Evolutionary conservation across 192 early-diverging fungal genomes (phyloP), one percentile per base, ranked within the genome.

Genomic region (Chytriomyces hyalinus): DNA sequence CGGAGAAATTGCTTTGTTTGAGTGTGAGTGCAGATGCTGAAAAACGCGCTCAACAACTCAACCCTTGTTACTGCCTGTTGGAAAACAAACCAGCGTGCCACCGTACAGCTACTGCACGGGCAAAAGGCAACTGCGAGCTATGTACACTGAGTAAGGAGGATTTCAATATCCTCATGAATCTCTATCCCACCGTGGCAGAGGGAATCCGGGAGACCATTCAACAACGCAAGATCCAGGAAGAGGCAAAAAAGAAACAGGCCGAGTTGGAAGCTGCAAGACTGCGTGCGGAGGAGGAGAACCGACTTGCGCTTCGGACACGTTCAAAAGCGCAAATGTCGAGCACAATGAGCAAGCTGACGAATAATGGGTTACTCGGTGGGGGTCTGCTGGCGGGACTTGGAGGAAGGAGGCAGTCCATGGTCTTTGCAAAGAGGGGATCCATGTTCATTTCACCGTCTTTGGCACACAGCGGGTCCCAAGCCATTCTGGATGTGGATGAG

Each of bases 61-160:
- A n/a, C n/a, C n/a, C n/a, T n/a, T n/a, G n/a, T n/a, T n/a, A n/a
- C n/a, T n/a, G n/a, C n/a, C n/a, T n/a, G n/a, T n/a, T n/a, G n/a
- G n/a, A n/a, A n/a, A n/a, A n/a, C n/a, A n/a, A n/a, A n/a, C n/a
- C 72, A 81, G 80, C 80, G 15, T 76, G 74, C 45, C 81, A 80
- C 36, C 67, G 80, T 44, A 81, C 80, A 13, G 80, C 80, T 0
- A 61, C 70, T 3, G 80, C 80, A 17, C 43, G 67, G 45, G 80
- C 80, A 11, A 78, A 70, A 61, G 80, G 80, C 22, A 65, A 73
- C 48, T 80, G 81, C 62, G 80, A 81, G 50, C 78, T 81, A 2
- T 81, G 80, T 61, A 70, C 73, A 3, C 70, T 81, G 1, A 70
- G 67, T 7, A 81, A 81, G 49, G 77, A 78, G 9, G 80, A 81